Base-by-base conservation (phyloP, 2,329 filamentous ascomycete genomes). In the Corynespora cassiicola region DNA sequence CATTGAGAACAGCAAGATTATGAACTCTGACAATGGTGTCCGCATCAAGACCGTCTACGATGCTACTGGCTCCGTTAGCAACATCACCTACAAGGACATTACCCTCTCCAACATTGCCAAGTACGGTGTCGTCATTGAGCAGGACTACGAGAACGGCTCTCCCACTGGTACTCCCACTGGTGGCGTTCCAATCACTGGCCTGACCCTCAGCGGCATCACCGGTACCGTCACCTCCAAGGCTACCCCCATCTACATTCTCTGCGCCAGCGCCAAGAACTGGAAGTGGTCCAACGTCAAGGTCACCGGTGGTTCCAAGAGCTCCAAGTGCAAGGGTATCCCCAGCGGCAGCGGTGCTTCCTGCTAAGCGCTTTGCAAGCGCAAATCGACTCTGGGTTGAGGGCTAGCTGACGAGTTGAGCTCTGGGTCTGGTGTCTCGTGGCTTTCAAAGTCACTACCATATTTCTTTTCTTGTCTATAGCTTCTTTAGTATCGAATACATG, bases 1-100 rank as follows among this genome's bases (percentile, higher is more conserved):
- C 16, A 77, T 85, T 49, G 58, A 70, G 21, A 68, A 72, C 43
- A 74, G 70, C 7, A 71, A 63, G 14, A 72, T 84, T 45, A 61
- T 52, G 42, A 67, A 82, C 59, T 81, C 77, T 0, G 62, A 74
- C 33, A 81, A 82, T 59, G 80, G 78, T 37, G 70, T 81, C 32
- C 79, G 80, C 42, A 75, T 84, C 67, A 84, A 84, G 71, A 79
- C 77, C 8, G 73, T 77, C 17, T 74, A 65, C 27, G 74, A 68
- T 34, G 72, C 72, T 4, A 81, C 75, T 0, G 81, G 80, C 28
- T 67, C 68, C 6, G 76, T 84, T 40, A 66, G 59, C 22, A 72
- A 71, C 42, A 43, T 78, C 36, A 70, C 68, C 15, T 79, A 75
- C 63, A 60, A 66, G 43, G 72, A 75, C 51, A 77, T 78, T 45